Base-by-base conservation (phyloP, 2,329 filamentous ascomycete genomes). In the Penicillium oxalicum region DNA sequence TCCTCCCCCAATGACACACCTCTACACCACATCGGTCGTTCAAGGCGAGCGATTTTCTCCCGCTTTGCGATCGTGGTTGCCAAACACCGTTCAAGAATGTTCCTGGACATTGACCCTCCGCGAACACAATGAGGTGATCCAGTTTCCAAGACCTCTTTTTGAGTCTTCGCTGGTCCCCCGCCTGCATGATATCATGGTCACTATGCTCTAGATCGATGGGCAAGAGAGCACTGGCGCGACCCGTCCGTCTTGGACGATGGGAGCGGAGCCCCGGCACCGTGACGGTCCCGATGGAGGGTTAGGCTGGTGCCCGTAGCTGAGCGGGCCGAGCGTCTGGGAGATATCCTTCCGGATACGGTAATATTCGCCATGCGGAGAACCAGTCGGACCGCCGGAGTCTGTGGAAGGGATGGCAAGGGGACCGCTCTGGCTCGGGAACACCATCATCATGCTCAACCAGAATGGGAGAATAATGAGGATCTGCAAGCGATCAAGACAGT, bases 321-420 rank as follows among this genome's bases (percentile, higher is more conserved):
- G 55, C 56, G 56, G 56, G 51, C 56, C 56, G 54, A 58, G 41
- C 41, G 18, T 40, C 26, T 40, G 24, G 38, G 24, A 12, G 13
- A 34, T n/a, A n/a, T 36, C 7, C 29, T 11, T 32, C 29, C 29
- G 11, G 29, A 32, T 32, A 11, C 29, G 29, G 29, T 32, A 32
- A 32, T 32, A 8, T 32, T 7, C 29, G 29, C 29, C 29, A 32
- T 32, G 29, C 7, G 1, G 12, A n/a, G 13, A 27, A 13, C 40
- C 40, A 33, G 29, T 43, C n/a, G 25, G 4, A 26, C 18, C 18
- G 18, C 18, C 18, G 18, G 18, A 18, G 18, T 18, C 18, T 18
- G 18, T 18, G 18, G 18, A 18, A 18, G 18, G 18, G 18, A 18
- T 18, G 18, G 18, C 18, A 18, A 18, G 18, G 18, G 18, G 18